Base-by-base conservation (phyloP, 768 basidiomycete genomes). In the Suillus hirtellus region DNA sequence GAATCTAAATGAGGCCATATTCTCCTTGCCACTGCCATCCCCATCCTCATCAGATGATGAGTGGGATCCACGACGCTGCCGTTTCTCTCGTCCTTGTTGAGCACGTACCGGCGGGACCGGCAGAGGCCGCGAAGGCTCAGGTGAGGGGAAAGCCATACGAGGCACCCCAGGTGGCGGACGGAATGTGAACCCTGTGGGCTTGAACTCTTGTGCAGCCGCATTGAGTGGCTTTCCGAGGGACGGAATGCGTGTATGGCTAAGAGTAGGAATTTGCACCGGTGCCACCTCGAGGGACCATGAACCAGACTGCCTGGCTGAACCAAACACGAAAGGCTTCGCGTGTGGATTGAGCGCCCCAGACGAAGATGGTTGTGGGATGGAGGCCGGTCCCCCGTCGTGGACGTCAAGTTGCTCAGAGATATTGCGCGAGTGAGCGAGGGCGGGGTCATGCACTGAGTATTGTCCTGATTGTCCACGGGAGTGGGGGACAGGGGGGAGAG, bases 311-410 rank as follows among this genome's bases (percentile, higher is more conserved):
- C 73, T 76, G 46, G 69, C 73, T 40, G 76, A 64, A 60, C 90
- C 90, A 72, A 94, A 94, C 10, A 93, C 87, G 67, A 95, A 95
- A 0, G 93, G 91, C 70, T 91, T 92, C 7, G 93, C 93, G 58
- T 85, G 81, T 0, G 93, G 93, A 71, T 95, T 95, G 56, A 93
- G 81, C 2, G 82, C 47, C 63, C 63, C 65, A 55, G 66, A 60
- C 68, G 66, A 67, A 58, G 65, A 64, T 6, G 60, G 66, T 58
- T 67, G 64, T 43, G 60, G 65, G 44, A 65, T 44, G 49, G 70
- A 60, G 3, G 67, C 59, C 60, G 62, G 61, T 55, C 63, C 56
- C 14, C 59, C 66, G 3, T 64, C 70, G 42, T 72, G 64, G 68
- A 73, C 24, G 17, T 79, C 75, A 21, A 81, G 83, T 1, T 82